A percentile compares a stretch with the other conserved stretches of the same genome.
Evolutionary conservation across 2,329 filamentous ascomycete genomes (phyloP).

Genomic region (Graphilbum ipis-grandicollis): DNA sequence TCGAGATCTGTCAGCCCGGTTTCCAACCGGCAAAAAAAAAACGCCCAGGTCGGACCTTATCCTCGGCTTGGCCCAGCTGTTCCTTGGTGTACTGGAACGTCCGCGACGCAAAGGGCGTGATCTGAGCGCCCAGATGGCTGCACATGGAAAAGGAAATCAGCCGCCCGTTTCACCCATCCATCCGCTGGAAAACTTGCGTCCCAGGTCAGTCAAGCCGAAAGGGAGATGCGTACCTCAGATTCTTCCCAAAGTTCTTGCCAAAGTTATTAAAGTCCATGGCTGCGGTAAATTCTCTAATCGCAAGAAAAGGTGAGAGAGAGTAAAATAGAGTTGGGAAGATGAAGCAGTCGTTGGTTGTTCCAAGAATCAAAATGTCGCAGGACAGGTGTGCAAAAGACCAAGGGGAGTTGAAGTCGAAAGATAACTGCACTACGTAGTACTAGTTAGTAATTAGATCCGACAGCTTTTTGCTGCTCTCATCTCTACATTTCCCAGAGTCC

Average conservation of each 20-base stretch:
- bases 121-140: conserved; percentile 52
- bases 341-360: too few relatives aligned
- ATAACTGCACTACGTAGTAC: too few relatives aligned
- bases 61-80: conserved; percentile 84
- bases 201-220: background rate
- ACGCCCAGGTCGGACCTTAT: conserved; percentile 45
- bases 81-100: conserved; percentile 98
- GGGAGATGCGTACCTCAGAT: conserved; percentile 28
- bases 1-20: background rate
- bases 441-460: too few relatives aligned
- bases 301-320: background rate
- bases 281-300: conserved; percentile 2
- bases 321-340: background rate
- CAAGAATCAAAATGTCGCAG: too few relatives aligned
- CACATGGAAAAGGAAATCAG: background rate
- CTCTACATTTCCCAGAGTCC: too few relatives aligned
- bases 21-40: background rate
- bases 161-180: too few relatives aligned
- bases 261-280: conserved; percentile 43
- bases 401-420: too few relatives aligned
- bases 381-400: too few relatives aligned
- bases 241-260: conserved; percentile 38
- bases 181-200: too few relatives aligned
- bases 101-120: conserved; percentile 83
- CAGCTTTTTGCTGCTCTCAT: too few relatives aligned